Evolutionary conservation across 495 filamentous ascomycete species (phyloP).

Genomic region (Aspergillus kassunensis): DNA sequence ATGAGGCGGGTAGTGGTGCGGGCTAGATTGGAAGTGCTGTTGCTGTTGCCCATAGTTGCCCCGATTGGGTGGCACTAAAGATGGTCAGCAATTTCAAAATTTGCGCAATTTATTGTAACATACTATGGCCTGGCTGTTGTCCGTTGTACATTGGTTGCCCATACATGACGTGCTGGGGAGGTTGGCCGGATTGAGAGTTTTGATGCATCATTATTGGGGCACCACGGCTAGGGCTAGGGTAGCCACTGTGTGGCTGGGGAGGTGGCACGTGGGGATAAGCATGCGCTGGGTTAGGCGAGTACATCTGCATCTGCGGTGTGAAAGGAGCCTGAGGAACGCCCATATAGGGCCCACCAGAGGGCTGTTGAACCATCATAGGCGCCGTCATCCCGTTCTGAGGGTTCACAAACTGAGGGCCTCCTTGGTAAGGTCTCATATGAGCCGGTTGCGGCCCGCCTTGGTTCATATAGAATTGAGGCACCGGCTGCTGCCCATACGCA

Average conservation of each 20-base stretch:
- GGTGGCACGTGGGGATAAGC: slow-evolving; percentile 63
- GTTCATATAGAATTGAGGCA: slow-evolving; percentile 66
- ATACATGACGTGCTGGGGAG: slow-evolving; percentile 53
- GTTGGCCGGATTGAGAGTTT: slow-evolving; percentile 71
- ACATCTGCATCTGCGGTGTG: slow-evolving; percentile 69
- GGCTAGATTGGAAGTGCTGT: slow-evolving; percentile 59
- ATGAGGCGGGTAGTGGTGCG: slow-evolving; percentile 61
- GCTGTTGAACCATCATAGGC: slow-evolving; percentile 79
- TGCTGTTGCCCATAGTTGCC: slow-evolving; percentile 56
- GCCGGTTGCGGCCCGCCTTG: slow-evolving; percentile 54
- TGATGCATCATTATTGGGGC: slow-evolving; percentile 83
- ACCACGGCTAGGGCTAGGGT: slow-evolving; percentile 74
- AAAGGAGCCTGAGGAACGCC: slow-evolving; percentile 51
- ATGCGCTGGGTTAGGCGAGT: slow-evolving; percentile 63
- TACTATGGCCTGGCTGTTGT: slow-evolving; percentile 63
- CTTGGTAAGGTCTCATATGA: slow-evolving; percentile 43
- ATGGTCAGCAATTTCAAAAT: slow-evolving; percentile 22
- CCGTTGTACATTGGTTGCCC: slow-evolving; percentile 63
- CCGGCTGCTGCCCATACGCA: slow-evolving; percentile 67
- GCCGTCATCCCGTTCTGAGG: slow-evolving; percentile 63
- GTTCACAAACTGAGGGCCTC: slow-evolving; percentile 59
- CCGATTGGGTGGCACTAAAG: slow-evolving; percentile 55
- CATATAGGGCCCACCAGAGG: slow-evolving; percentile 55
- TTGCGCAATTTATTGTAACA: slow-evolving; percentile 31
- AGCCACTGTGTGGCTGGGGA: slow-evolving; percentile 68